phyloP scores from a whole-genome alignment of 371 early-diverging fungal genomes.

The Mortierella sp. region DNA sequence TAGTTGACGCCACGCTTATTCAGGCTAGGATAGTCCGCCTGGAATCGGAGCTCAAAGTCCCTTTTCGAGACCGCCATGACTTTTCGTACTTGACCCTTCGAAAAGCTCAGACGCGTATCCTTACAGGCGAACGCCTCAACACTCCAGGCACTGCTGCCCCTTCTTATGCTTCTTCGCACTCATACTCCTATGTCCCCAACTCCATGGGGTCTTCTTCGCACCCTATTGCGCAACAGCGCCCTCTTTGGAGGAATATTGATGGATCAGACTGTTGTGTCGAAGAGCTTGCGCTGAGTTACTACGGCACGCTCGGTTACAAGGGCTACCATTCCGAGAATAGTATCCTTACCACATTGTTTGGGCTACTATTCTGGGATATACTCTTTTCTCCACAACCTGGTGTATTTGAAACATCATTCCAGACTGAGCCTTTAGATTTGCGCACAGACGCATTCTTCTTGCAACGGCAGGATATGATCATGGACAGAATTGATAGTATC shows the following conservation, averaged over 20 bases:
- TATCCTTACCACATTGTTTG: conserved; percentile 71
- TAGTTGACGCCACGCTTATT: conserved; percentile 46
- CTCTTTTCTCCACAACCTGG: conserved; percentile 75
- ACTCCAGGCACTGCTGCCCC: conserved; percentile 52
- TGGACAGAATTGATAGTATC: conserved; percentile 66
- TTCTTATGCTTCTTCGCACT: conserved; percentile 42
- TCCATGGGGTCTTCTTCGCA: conserved; percentile 27
- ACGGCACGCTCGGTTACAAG: conserved; percentile 66
- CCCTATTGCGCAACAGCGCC: conserved; percentile 35
- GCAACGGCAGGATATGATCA: conserved; percentile 66
- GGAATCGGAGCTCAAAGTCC: conserved; percentile 64
- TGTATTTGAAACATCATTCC: conserved; percentile 83
- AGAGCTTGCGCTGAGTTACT: conserved; percentile 70
- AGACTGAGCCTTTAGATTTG: conserved; percentile 79
- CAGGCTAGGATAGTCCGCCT: conserved; percentile 61
- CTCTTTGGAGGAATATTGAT: conserved; percentile 64
- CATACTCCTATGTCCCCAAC: conserved; percentile 49
- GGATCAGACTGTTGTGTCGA: conserved; percentile 72
- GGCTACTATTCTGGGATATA: conserved; percentile 81
- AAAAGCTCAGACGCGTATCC: conserved; percentile 59
- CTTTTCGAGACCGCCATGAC: conserved; percentile 69
- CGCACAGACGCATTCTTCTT: conserved; percentile 75
- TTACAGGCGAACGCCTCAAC: conserved; percentile 52
- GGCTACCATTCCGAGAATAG: conserved; percentile 80
- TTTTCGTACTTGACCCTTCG: conserved; percentile 64